These are phyloP conservation scores for Raffaelea albimanens DNA, from an alignment of 2,329 filamentous ascomycete species.

Conservation along the genomic window DNA sequence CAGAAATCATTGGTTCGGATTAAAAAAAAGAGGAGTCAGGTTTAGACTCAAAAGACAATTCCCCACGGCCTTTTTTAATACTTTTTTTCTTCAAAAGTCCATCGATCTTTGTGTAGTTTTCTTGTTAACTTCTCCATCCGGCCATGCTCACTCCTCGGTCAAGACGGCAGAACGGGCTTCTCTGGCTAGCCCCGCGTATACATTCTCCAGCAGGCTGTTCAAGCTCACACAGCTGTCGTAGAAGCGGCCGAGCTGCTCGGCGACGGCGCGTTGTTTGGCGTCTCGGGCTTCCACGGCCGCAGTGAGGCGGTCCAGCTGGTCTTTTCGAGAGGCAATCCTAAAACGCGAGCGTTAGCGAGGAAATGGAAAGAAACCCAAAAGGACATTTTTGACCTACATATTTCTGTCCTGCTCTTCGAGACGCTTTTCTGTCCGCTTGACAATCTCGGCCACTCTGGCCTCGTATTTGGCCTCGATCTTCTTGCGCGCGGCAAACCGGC, in stretches of 20 bases:
- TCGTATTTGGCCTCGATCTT: conserved; percentile 14
- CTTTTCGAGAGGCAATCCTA: conserved; percentile 6
- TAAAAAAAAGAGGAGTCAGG: no score
- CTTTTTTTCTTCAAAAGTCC: no score
- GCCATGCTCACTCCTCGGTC: neutral
- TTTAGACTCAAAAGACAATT: neutral
- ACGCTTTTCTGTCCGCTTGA: conserved; percentile 11
- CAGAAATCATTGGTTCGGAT: no score
- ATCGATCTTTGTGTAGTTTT: neutral
- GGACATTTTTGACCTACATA: no score
- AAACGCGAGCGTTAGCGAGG: neutral
- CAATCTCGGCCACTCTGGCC: conserved; percentile 13
- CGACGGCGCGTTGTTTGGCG: conserved; percentile 13
- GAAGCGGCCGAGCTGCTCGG: conserved; percentile 12
- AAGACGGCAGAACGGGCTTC: conserved; percentile 10
- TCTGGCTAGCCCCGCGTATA: conserved; percentile 13
- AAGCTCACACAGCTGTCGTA: conserved; percentile 13
- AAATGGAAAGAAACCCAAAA: neutral
- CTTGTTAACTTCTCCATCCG: neutral
- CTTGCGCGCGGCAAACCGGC: conserved; percentile 9
- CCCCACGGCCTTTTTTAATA: neutral
- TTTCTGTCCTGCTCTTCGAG: conserved; percentile 8
- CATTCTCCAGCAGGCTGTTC: conserved; percentile 11
- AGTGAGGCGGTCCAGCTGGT: conserved; percentile 12
- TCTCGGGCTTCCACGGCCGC: conserved; percentile 13